Evolutionary conservation across 371 early-diverging fungal species (phyloP), one percentile per base, ranked within the genome.

Genomic region (Rhizopus sp.): DNA sequence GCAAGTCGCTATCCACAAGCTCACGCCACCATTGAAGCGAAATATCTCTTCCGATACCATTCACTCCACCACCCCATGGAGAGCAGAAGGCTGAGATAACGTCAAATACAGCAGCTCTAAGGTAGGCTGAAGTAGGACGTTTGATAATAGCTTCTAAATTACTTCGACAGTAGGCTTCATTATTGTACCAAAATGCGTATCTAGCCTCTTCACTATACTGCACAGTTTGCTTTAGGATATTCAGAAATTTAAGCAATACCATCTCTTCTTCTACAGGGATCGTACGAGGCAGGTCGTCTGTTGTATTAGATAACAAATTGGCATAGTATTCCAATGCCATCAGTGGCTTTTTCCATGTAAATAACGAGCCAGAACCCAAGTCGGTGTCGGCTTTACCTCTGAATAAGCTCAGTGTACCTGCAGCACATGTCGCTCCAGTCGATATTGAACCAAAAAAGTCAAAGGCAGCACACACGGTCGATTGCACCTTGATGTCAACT

Each of bases 261-360:
- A 57, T 46, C 23, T 72, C 74, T 53, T 79, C 80, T 7, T 46
- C 54, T 9, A 37, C 45, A 8, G 73, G 73, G 3, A 75, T 44
- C 0, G 38, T 35, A 7, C 57, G 45, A 23, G 53, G 52, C 0
- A 37, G 9, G 12, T 60, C 62, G 10, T 71, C 64, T 7, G 55
- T 35, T 1, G 29, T 32, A 10, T 54, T 57, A 15, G 56, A 48
- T 7, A 72, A 53, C 0, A 62, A 47, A 7, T 64, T 61, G 5
- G 56, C 42, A 50, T 73, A 79, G 37, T 62, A 76, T 5, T 72
- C 57, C 1, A 79, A 38, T 16, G 74, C 74, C 13, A 69, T 59
- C 35, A 73, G 53, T 1, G 72, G 68, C 17, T 70, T 79, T 51
- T 71, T 68, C 80, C 80, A 79, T 1, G 76, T 72, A 51, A 76